A percentile compares a stretch with the other conserved stretches of the same genome.
Evolutionary conservation across 75 land plant species (phyloP).

Genomic region (Pseudotsuga menziesii): DNA sequence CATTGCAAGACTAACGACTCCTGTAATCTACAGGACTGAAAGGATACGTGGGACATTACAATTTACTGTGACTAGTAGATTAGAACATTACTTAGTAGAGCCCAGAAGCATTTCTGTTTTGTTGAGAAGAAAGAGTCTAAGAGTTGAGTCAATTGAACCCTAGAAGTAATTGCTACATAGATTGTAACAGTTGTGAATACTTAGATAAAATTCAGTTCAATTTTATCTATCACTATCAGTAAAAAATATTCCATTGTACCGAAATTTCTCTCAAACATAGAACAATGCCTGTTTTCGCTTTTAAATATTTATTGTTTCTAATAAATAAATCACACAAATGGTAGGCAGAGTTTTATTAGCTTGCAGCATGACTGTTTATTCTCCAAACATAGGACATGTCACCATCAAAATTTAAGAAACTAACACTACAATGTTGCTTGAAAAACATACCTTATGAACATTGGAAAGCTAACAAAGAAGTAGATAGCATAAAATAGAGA

Average conservation of each 20-base stretch:
- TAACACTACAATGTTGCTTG: neutral
- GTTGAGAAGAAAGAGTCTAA: neutral
- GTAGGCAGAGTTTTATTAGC: neutral
- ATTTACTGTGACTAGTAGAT: neutral
- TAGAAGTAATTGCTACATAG: neutral
- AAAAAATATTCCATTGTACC: neutral
- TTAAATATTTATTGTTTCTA: neutral
- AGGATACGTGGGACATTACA: neutral
- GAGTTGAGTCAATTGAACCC: neutral
- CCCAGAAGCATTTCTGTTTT: neutral
- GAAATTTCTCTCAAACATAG: neutral
- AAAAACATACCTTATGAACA: constrained; percentile 73
- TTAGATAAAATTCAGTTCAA: neutral
- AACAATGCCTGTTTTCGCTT: neutral
- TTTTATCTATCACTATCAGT: neutral
- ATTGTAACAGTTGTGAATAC: neutral
- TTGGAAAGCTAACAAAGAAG: constrained; percentile 95
- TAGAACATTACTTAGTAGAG: neutral
- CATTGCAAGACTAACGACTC: neutral
- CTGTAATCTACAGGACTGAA: neutral
- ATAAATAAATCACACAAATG: neutral
- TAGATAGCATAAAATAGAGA: constrained; percentile 95
- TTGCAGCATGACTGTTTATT: neutral
- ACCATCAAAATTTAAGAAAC: neutral
- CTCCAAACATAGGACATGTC: neutral